Base-by-base conservation (phyloP, 306 rosid species). In the Aeschynomene evenia region DNA sequence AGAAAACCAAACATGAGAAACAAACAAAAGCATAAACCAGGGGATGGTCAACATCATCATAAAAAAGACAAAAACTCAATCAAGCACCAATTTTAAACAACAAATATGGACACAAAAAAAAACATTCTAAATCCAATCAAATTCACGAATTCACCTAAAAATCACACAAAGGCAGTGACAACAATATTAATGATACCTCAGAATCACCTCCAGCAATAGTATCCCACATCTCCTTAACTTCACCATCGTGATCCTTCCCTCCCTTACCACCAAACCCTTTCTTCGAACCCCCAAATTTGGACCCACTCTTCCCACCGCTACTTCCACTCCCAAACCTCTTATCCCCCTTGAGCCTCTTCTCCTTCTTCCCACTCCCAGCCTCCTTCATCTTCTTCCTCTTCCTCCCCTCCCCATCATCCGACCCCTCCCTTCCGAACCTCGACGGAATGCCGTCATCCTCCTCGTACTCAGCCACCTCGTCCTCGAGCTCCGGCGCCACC, bases 151-250 rank as follows among this genome's bases (percentile, higher is more conserved):
- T 9, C 39, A 6, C 13, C 16, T 40, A 40, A 40, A 40, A 13
- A 55, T 22, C 9, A n/a, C 31, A 8, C 53, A 12, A 22, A 14
- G 22, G 39, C 46, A 79, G 4, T 40, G 6, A 36, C 0, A 66
- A 56, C 31, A n/a, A n/a, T n/a, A n/a, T n/a, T n/a, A n/a, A n/a
- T n/a, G n/a, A n/a, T 71, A 91, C 99, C 96, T 95, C 99, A 48
- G 97, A 95, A 82, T 87, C 86, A 7, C 82, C 96, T 0, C 91
- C 96, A 11, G 92, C 96, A 77, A 95, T 79, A 9, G 92, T 83
- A 68, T 95, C 96, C 99, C 99, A 95, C 99, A 95, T 81, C 84
- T 95, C 99, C 68, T 86, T 84, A 68, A 95, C 99, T 75, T 95
- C 99, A 9, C 97, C 95, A 54, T 89, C 96, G 11, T 82, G 96